Base-by-base conservation (phyloP, 2,329 filamentous ascomycete genomes). In the Aspergillus fischeri region DNA sequence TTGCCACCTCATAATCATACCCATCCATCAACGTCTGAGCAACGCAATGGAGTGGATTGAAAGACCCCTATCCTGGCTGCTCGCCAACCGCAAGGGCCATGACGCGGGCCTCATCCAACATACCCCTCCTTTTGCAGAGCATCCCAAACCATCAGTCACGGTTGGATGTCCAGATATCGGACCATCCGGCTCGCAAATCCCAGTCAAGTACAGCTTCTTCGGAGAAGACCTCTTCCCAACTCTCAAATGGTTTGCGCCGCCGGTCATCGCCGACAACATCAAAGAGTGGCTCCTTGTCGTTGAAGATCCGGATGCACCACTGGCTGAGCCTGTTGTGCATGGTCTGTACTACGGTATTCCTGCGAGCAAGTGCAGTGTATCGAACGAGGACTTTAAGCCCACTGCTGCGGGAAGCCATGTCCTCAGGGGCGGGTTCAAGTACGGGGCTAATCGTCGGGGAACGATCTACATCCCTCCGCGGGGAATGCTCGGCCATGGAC, bases 401-500 rank as follows among this genome's bases (percentile, higher is more conserved):
- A 44, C 64, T 63, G 20, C 69, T 70, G 32, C 14, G 17, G 53
- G 55, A 14, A 57, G 32, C 58, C 20, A 49, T 44, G 38, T 35
- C 14, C 59, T 72, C 1, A 62, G 63, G 35, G 78, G 79, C 0
- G 79, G 80, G 0, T 83, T 83, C 57, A 70, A 75, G 55, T 80
- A 79, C 50, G 80, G 79, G 2, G 67, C 72, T 55, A 81, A 76
- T 24, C 65, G 72, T 4, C 68, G 72, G 2, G 73, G 73, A 0
- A 62, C 49, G 27, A 63, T 81, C 0, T 83, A 82, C 59, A 71
- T 77, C 3, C 71, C 77, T 0, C 80, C 81, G 1, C 67, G 74
- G 9, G 80, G 80, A 21, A 67, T 81, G 41, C 63, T 80, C 52
- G 81, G 81, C 28, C 78, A 83, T 62, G 81, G 81, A 0, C 73